These are phyloP conservation scores for Eimeria brunetti DNA, from an alignment of 169 alveolate species.

Conservation along the genomic window DNA sequence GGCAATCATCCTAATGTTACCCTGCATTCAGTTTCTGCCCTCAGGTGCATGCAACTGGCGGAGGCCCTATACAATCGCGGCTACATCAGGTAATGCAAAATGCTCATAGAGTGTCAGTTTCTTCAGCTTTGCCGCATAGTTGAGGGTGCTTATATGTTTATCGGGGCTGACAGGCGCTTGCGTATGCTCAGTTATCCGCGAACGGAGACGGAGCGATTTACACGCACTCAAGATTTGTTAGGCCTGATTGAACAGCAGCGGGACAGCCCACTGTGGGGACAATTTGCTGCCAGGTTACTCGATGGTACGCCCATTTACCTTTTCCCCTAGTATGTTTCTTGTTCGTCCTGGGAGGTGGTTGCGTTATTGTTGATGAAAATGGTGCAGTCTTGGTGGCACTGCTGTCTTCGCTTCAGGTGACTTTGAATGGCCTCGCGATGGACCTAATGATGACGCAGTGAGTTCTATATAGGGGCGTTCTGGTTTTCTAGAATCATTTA, in stretches of 20 bases:
- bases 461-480: background rate
- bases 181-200: conserved; percentile 98
- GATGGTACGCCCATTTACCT: conserved; percentile 56
- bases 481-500: background rate
- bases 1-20: background rate
- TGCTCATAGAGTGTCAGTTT: background rate
- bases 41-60: conserved; percentile 97
- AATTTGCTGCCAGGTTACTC: conserved; percentile 89
- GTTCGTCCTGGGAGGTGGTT: background rate
- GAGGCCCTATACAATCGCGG: conserved; percentile 96
- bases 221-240: conserved; percentile 92
- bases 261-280: conserved; percentile 93
- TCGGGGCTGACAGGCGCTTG: conserved; percentile 61
- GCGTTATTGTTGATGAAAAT: background rate
- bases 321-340: background rate
- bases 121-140: background rate
- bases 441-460: conserved; percentile 96
- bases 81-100: conserved; percentile 68
- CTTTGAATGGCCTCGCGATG: conserved; percentile 89
- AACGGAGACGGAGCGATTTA: conserved; percentile 98
- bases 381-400: background rate
- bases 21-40: background rate
- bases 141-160: background rate
- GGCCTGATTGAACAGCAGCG: conserved; percentile 87
- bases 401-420: conserved; percentile 77